Conservation (phyloP, 2,329 filamentous ascomycete genomes). For the Incumbomyces lentus region DNA sequence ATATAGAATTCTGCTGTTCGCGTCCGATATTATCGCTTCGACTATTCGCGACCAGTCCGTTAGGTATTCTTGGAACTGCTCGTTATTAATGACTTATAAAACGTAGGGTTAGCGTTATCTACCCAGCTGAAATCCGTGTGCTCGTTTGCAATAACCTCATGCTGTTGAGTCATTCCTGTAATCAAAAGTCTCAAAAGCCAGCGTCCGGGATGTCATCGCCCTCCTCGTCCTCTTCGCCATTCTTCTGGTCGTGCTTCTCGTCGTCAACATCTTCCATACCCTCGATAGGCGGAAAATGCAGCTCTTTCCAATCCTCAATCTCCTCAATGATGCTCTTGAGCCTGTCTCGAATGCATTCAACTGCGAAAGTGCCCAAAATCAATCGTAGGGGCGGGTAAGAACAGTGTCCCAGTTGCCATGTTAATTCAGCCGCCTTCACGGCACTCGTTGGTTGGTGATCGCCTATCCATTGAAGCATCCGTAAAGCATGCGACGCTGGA, state of each 20-base stretch:
- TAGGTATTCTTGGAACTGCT: too few species aligned
- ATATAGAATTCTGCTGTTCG: too few species aligned
- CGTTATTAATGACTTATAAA: too few species aligned
- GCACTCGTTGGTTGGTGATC: constrained; percentile 87
- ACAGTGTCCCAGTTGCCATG: constrained; percentile 92
- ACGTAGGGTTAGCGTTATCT: too few species aligned
- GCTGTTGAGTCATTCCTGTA: too few species aligned
- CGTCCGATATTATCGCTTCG: too few species aligned
- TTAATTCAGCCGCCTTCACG: constrained; percentile 81
- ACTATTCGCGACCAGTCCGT: too few species aligned
- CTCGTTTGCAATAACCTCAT: neutral
- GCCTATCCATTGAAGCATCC: constrained; percentile 90
- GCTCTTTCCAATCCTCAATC: constrained; percentile 83
- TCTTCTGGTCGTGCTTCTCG: constrained; percentile 11
- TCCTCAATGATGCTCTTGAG: constrained; percentile 88
- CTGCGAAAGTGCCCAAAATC: constrained; percentile 84
- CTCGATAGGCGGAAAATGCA: constrained; percentile 52
- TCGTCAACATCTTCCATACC: constrained; percentile 16
- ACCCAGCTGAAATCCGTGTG: neutral
- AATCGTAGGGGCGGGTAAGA: constrained; percentile 81
- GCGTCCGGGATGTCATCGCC: constrained; percentile 1
- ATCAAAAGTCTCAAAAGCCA: neutral
- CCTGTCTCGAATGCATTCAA: constrained; percentile 88
- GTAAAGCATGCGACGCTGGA: constrained; percentile 76
- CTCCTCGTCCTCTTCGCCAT: constrained; percentile 10